Evolutionary conservation across 2,329 filamentous ascomycete species (phyloP).

Genomic region (Botrytis galanthina): DNA sequence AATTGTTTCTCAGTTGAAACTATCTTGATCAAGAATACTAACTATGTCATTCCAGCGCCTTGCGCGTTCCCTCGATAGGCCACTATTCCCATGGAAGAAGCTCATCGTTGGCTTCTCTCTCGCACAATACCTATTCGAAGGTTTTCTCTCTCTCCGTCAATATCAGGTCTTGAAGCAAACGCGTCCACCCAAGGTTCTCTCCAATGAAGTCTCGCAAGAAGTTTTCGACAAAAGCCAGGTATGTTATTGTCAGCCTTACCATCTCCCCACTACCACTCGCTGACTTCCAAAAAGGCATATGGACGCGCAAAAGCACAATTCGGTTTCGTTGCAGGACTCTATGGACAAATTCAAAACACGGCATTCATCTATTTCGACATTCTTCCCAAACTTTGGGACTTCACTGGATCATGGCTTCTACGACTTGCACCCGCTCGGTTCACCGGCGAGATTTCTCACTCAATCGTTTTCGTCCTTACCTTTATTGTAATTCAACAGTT

Average conservation of each 20-base stretch:
- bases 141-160: slow-evolving; percentile 84
- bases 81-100: slow-evolving; percentile 95
- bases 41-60: slow-evolving; percentile 56
- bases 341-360: slow-evolving; percentile 83
- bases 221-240: slow-evolving; percentile 93
- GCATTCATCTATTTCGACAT: slow-evolving; percentile 88
- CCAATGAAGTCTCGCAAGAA: slow-evolving; percentile 82
- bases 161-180: slow-evolving; percentile 81
- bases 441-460: slow-evolving; percentile 89
- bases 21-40: slow-evolving; percentile 22
- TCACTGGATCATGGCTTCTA: slow-evolving; percentile 72
- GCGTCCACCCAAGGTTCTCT: slow-evolving; percentile 79
- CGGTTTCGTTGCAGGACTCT: slow-evolving; percentile 75
- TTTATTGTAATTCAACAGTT: slow-evolving; percentile 81
- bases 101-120: slow-evolving; percentile 93
- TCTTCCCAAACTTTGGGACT: slow-evolving; percentile 84
- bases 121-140: slow-evolving; percentile 86
- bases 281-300: slow-evolving; percentile 60
- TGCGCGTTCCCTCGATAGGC: slow-evolving; percentile 82
- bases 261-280: slow-evolving; percentile 15
- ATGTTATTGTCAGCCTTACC: slow-evolving; percentile 28
- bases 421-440: slow-evolving; percentile 74
- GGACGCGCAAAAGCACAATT: slow-evolving; percentile 94
- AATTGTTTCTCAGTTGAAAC: neutral
- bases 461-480: slow-evolving; percentile 84